phyloP scores from a whole-genome alignment of 495 filamentous ascomycete species.

The Aspergillus funiculosus region DNA sequence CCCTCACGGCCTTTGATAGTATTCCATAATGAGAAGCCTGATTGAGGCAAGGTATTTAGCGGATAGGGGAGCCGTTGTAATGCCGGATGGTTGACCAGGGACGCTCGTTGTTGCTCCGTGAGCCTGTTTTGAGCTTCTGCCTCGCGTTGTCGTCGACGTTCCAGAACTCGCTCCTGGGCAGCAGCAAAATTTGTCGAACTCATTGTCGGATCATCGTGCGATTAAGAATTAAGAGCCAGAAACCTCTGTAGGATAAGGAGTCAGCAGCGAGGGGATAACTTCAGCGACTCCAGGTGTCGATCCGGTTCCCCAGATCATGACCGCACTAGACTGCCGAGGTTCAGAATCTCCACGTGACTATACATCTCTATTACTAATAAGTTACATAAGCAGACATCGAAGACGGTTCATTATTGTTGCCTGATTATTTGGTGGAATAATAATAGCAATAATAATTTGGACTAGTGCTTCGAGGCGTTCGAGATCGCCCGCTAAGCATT shows the following conservation, averaged over 20 bases:
- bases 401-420: too few species aligned
- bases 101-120: conserved; percentile 51
- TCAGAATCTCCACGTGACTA: conserved; percentile 26
- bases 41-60: conserved; percentile 51
- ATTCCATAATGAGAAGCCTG: conserved; percentile 60
- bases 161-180: conserved; percentile 76
- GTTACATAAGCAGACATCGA: too few species aligned
- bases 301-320: conserved; percentile 32
- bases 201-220: conserved; percentile 50
- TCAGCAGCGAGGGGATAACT: neutral
- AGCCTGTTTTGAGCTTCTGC: conserved; percentile 51
- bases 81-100: conserved; percentile 46
- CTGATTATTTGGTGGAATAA: too few species aligned
- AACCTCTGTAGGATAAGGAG: neutral
- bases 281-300: conserved; percentile 8
- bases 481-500: too few species aligned
- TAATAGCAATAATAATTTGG: too few species aligned
- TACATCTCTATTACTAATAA: too few species aligned
- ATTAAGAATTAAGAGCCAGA: neutral
- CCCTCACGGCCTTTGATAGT: conserved; percentile 67
- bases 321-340: conserved; percentile 32
- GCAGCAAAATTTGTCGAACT: conserved; percentile 73
- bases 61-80: conserved; percentile 60
- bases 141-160: conserved; percentile 69
- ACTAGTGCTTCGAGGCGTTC: too few species aligned